Conservation (phyloP, 2,329 filamentous ascomycete species). For the Blastomyces emzantsi region DNA sequence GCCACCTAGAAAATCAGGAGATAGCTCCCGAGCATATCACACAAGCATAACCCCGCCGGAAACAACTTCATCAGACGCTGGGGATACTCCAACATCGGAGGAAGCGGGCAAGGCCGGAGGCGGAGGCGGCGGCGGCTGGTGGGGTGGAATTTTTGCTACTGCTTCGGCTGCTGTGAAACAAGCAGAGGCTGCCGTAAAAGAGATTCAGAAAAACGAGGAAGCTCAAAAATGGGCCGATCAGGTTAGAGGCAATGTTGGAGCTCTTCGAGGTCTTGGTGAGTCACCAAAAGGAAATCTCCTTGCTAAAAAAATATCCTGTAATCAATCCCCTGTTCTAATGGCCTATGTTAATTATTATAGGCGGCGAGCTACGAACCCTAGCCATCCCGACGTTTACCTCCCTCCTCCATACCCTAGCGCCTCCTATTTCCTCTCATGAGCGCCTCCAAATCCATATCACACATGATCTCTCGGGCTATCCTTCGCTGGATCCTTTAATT, state of each 20-base stretch:
- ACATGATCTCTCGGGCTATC: constrained; percentile 90
- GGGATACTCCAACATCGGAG: constrained; percentile 49
- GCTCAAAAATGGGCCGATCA: constrained; percentile 95
- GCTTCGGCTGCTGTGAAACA: constrained; percentile 69
- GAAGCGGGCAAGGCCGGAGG: constrained; percentile 47
- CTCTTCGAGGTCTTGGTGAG: constrained; percentile 65
- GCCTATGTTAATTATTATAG: constrained; percentile 38
- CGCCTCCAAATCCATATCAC: constrained; percentile 95
- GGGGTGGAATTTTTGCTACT: constrained; percentile 76
- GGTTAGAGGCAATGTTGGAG: constrained; percentile 78
- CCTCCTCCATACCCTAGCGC: constrained; percentile 88
- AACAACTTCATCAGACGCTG: constrained; percentile 26
- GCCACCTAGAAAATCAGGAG: constrained; percentile 60
- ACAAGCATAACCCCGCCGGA: constrained; percentile 60
- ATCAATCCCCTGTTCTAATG: constrained; percentile 11
- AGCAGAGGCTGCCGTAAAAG: constrained; percentile 84
- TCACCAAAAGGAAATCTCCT: constrained; percentile 10
- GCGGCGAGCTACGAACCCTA: constrained; percentile 74
- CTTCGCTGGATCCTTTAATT: constrained; percentile 84
- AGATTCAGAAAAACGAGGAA: constrained; percentile 94
- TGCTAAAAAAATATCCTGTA: constrained; percentile 1
- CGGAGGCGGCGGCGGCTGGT: constrained; percentile 67
- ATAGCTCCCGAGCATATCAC: constrained; percentile 63
- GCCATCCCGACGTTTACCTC: constrained; percentile 92
- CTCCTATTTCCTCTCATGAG: constrained; percentile 94